These are phyloP conservation scores for Martiniozyma abietophila DNA, from an alignment of 805 yeast genomes.

Conservation along the genomic window DNA sequence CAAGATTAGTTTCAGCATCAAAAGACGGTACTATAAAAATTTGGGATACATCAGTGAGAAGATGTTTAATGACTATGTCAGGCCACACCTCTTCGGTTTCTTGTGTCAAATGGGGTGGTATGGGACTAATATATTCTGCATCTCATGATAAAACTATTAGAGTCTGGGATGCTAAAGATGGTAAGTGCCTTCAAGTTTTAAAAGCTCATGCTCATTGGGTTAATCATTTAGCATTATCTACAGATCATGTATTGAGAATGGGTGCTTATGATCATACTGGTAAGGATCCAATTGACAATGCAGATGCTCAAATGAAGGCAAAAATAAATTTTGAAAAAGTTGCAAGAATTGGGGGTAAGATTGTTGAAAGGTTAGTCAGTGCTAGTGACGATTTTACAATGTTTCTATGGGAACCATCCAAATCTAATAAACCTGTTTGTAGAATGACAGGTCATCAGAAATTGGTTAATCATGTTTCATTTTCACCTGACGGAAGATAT, in stretches of 20 bases:
- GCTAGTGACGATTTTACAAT: slow-evolving; percentile 97
- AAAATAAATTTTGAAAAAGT: slow-evolving; percentile 51
- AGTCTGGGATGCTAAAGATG: slow-evolving; percentile 80
- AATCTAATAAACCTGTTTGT: slow-evolving; percentile 70
- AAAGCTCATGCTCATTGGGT: slow-evolving; percentile 97
- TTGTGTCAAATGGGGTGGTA: slow-evolving; percentile 97
- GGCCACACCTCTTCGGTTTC: slow-evolving; percentile 89
- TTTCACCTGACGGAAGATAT: slow-evolving; percentile 90
- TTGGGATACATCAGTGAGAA: slow-evolving; percentile 77
- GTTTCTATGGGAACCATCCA: slow-evolving; percentile 93
- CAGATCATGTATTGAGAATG: slow-evolving; percentile 77
- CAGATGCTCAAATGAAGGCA: slow-evolving; percentile 46
- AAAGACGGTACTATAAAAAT: slow-evolving; percentile 84
- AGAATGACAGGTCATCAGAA: slow-evolving; percentile 98
- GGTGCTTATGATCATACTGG: slow-evolving; percentile 83
- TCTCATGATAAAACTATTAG: slow-evolving; percentile 95
- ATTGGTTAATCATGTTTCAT: slow-evolving; percentile 88
- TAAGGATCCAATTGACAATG: slow-evolving; percentile 32
- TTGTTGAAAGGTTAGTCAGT: slow-evolving; percentile 75
- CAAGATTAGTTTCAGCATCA: slow-evolving; percentile 76
- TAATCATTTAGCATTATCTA: slow-evolving; percentile 83
- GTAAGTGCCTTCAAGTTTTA: slow-evolving; percentile 68
- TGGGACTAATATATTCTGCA: slow-evolving; percentile 72
- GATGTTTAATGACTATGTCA: slow-evolving; percentile 58
- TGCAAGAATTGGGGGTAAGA: slow-evolving; percentile 45